Percentiles rank a stretch among this genome's conserved stretches.
Conservation (phyloP, 1,139 yeast species). For the Schwanniomyces etchellsii region DNA sequence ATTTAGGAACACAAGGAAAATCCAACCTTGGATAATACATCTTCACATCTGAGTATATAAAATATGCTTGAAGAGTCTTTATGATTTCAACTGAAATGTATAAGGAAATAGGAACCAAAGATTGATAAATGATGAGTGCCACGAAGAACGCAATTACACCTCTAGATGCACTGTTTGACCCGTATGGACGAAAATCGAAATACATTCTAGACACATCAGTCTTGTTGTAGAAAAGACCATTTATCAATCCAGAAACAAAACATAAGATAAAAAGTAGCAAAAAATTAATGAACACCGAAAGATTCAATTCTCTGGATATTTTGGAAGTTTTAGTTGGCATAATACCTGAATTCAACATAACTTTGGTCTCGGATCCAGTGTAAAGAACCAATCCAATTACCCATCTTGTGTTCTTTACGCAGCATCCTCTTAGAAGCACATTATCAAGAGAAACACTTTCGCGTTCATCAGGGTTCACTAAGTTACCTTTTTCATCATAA, state of each 20-base stretch:
- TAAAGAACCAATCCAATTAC: conserved; percentile 82
- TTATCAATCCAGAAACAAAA: conserved; percentile 74
- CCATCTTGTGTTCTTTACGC: conserved; percentile 92
- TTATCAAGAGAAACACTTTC: conserved; percentile 83
- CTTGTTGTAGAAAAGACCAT: conserved; percentile 67
- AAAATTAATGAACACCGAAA: conserved; percentile 77
- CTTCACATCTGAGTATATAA: conserved; percentile 80
- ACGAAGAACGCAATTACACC: conserved; percentile 88
- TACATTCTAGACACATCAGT: conserved; percentile 51
- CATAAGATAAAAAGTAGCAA: conserved; percentile 69
- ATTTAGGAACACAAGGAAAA: conserved; percentile 92
- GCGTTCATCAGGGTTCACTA: conserved; percentile 38
- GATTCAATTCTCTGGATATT: conserved; percentile 77
- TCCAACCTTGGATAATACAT: conserved; percentile 84
- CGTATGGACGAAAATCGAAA: conserved; percentile 57
- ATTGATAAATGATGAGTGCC: conserved; percentile 80
- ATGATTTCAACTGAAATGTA: conserved; percentile 93
- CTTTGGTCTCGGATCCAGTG: conserved; percentile 88
- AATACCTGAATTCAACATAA: conserved; percentile 87
- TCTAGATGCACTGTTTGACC: conserved; percentile 59
- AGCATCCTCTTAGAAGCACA: conserved; percentile 80
- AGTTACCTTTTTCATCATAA: conserved; percentile 30
- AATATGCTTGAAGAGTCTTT: conserved; percentile 89
- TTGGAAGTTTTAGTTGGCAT: conserved; percentile 88
- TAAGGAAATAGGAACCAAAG: conserved; percentile 90